Base-by-base conservation (phyloP, 177 flowering plant genomes). In the Telopea speciosissima region DNA sequence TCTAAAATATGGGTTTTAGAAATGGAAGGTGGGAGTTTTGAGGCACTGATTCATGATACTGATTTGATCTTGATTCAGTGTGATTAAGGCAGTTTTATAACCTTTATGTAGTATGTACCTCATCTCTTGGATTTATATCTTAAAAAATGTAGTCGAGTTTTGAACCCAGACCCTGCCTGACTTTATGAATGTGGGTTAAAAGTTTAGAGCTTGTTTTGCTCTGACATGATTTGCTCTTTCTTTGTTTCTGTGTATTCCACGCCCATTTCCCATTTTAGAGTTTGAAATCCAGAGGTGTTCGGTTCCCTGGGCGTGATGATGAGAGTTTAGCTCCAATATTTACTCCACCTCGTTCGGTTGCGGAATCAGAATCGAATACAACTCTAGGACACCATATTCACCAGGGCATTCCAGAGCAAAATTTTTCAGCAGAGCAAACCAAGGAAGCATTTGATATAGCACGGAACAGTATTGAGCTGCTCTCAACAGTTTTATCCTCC, bases 381-480 rank as follows among this genome's bases (percentile, higher is more conserved):
- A 73, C 31, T 72, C 76, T 72, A 68, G 78, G 78, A 16, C 88
- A 83, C 70, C 86, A 83, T 67, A 45, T 71, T 40, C 81, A 81
- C 54, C 81, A 66, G 63, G 88, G 83, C 40, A 58, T 80, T 74
- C 90, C 88, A 40, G 74, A 65, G 6, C 84, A 70, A 70, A 80
- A 71, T 72, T 87, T 89, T 78, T 81, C 97, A 21, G 80, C 86
- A 62, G 98, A 90, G 73, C 93, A 92, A 75, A 88, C 89, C 25
- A 94, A 94, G 86, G 97, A 92, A 82, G 92, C 89, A 64, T 94
- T 94, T 85, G 93, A 92, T 77, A 90, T 94, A 62, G 97, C 99
- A 68, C 85, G 88, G 62, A 94, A 94, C 81, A 88, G 97, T 68
- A 80, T 94, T 69, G 99, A 94, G 61, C 97, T 94, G 83, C 90